Evolutionary conservation across 345 rosid species (phyloP), one percentile per base, ranked within the genome.

Genomic region (Aethionema arabicum): DNA sequence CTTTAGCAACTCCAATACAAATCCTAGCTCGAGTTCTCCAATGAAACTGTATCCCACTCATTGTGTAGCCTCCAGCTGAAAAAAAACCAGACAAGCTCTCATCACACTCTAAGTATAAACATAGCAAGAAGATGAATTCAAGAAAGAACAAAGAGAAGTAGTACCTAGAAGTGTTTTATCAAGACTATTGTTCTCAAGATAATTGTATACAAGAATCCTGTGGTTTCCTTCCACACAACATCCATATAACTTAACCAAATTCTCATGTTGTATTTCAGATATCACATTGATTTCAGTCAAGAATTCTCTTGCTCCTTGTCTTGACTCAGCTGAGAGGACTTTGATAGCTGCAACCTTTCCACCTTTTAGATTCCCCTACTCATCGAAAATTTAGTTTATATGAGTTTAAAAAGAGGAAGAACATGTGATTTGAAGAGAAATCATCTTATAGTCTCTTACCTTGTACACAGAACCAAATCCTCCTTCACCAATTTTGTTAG

Each of bases 401-500:
- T 35, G 15, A 36, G 49, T 61, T 39, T 42, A 38, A 35, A 35
- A 56, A 32, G 48, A 42, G 11, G 56, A 55, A 64, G 52, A 56
- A 37, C 27, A 40, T 32, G 49, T n/a, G 47, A 31, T 44, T 14
- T 11, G 4, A 16, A 38, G 37, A 31, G 32, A 5, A 51, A 40
- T 32, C 30, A 75, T 49, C 32, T 62, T 9, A n/a, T n/a, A 41
- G 65, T 51, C 43, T n/a, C 38, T 64, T 72, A 91, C 98, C 96
- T 82, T 85, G 68, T 82, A 91, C 29, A 93, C 99, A 60, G 85
- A 79, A 72, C 99, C 99, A 55, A 90, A 93, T 45, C 97, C 99
- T 38, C 99, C 99, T 76, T 87, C 99, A 33, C 99, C 99, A 70
- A 93, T 85, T 72, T 93, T 87, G 59, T 81, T 65, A 39, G 45